Evolutionary conservation across 2,329 filamentous ascomycete species (phyloP).

Genomic region (Apiospora marii): DNA sequence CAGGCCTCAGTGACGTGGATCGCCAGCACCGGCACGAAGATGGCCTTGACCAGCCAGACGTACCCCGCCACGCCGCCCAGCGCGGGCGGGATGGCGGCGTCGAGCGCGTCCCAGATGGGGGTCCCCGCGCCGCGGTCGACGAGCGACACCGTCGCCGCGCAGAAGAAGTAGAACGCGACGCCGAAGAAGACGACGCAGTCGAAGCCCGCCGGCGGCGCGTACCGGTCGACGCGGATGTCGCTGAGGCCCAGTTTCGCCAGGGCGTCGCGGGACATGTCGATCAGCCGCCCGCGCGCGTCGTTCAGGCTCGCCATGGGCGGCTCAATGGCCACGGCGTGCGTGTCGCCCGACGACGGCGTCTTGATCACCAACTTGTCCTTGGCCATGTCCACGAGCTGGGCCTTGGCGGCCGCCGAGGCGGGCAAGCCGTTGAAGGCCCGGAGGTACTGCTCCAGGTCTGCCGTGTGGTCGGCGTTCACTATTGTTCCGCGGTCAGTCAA

Average conservation of each 20-base stretch:
- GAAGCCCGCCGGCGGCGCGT: conserved; percentile 48
- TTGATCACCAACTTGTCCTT: conserved; percentile 68
- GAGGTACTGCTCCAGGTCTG: conserved; percentile 80
- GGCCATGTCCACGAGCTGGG: conserved; percentile 71
- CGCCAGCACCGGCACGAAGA: conserved; percentile 66
- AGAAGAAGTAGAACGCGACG: conserved; percentile 62
- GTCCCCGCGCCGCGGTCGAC: conserved; percentile 57
- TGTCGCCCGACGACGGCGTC: conserved; percentile 49
- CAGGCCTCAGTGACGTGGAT: conserved; percentile 73
- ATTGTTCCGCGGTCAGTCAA: background rate
- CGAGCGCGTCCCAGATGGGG: conserved; percentile 56
- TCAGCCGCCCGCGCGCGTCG: conserved; percentile 74
- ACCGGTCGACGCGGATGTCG: conserved; percentile 52
- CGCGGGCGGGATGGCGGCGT: conserved; percentile 55
- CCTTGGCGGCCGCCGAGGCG: conserved; percentile 59
- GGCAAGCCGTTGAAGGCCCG: conserved; percentile 72
- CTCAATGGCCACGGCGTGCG: conserved; percentile 66
- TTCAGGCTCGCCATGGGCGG: conserved; percentile 74
- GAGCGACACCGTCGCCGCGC: conserved; percentile 55
- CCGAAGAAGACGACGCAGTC: conserved; percentile 63
- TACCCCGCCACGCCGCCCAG: conserved; percentile 62
- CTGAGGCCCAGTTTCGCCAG: conserved; percentile 67
- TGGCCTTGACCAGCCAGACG: conserved; percentile 62
- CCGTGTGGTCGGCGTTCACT: conserved; percentile 81
- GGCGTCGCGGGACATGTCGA: conserved; percentile 71